Percentiles rank a stretch among this genome's conserved stretches.
These are phyloP conservation scores for Amniculicola lignicola DNA, from an alignment of 495 filamentous ascomycete genomes.

Conservation along the genomic window DNA sequence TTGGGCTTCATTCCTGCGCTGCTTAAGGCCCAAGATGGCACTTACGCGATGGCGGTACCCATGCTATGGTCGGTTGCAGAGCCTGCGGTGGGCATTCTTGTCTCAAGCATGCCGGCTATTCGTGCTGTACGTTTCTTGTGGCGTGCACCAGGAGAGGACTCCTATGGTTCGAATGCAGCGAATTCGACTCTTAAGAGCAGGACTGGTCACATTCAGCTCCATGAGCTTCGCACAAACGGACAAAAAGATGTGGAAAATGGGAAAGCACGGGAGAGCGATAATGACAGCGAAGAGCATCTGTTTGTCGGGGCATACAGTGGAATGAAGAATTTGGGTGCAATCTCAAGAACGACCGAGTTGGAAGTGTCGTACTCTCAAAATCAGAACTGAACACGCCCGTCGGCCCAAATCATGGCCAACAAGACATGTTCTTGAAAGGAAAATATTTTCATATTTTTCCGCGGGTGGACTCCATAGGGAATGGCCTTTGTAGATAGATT, in stretches of 20 bases:
- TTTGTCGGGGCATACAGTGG: no score
- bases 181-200: slow-evolving; percentile 6
- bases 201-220: slow-evolving; percentile 8
- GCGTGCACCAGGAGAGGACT: not conserved
- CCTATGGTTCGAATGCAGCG: not conserved
- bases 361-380: no score
- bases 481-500: no score
- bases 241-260: slow-evolving; percentile 1
- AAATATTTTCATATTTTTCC: no score
- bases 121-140: slow-evolving; percentile 3
- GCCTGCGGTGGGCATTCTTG: slow-evolving; percentile 15
- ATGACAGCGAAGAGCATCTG: slow-evolving; percentile 11
- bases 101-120: slow-evolving; percentile 20
- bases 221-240: not conserved
- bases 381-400: no score
- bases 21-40: not conserved
- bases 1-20: slow-evolving; percentile 10
- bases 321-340: no score
- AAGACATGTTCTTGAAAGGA: no score
- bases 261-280: not conserved
- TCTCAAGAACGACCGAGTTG: no score
- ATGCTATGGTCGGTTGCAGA: slow-evolving; percentile 14
- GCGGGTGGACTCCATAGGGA: no score
- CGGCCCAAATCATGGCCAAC: no score
- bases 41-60: slow-evolving; percentile 13